Evolutionary conservation across 169 alveolate genomes (phyloP), one percentile per base, ranked within the genome.

Genomic region (Cytauxzoon felis): DNA sequence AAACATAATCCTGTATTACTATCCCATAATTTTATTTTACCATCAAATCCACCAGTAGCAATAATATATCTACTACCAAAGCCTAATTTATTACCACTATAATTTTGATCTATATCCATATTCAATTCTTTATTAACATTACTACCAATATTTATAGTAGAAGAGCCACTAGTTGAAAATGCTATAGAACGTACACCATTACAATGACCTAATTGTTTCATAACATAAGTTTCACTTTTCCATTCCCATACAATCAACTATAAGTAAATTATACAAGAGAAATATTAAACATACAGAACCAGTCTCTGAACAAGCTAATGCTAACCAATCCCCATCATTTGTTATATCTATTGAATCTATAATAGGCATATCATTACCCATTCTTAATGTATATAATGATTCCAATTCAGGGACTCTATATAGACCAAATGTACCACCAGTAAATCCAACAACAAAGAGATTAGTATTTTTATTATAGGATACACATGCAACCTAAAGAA

Each of bases 11-110:
- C 95, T n/a, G 95, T 87, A 51, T 81, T 86, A n/a, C 92, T 87
- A 68, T 96, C 98, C 97, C 98, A 97, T 26, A 96, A 90, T 68
- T 96, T 94, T 5, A 97, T 89, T 56, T 93, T 92, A 1, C 99
- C 99, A 64, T 96, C 99, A 49, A 88, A 85, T 4, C 98, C 98
- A 16, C 99, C 99, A 5, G 99, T 93, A 3, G 99, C 99, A 7
- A 96, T 85, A 19, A 92, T 80, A 9, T 78, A 87, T 51, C 93
- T 91, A 70, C 93, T 94, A 5, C 91, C 92, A 29, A 92, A 82
- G 49, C 91, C 94, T 9, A 92, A 78, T 9, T 87, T 66, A 23
- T 53, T 76, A 9, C 64, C 73, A 27, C 73, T 73, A 56, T 5
- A 78, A 24, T 29, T 57, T 50, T 27, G 56, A 24, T 63, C 81